Conservation (phyloP, 495 filamentous ascomycete genomes). For the Margaritispora aquatica region DNA sequence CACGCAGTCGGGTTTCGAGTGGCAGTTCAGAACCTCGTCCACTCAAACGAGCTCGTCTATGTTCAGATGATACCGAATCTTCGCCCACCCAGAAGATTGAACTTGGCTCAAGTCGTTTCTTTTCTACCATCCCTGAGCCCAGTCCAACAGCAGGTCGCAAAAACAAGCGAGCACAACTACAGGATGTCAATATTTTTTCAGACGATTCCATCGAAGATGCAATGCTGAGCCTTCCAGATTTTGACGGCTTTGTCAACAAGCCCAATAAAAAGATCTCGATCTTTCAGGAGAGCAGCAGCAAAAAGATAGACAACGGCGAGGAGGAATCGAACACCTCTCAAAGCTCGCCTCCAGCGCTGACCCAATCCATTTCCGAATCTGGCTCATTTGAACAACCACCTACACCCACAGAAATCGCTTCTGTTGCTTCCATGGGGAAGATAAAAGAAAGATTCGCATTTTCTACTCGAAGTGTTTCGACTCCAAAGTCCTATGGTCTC, state of each 20-base stretch:
- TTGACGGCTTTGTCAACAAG: conserved; percentile 10
- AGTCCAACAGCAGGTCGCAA: conserved; percentile 48
- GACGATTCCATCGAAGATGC: conserved; percentile 61
- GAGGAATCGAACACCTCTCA: conserved; percentile 2
- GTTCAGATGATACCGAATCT: conserved; percentile 31
- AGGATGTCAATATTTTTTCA: conserved; percentile 54
- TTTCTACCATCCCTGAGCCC: conserved; percentile 35
- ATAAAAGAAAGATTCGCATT: conserved; percentile 21
- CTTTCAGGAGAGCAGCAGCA: background rate
- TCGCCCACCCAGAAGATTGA: conserved; percentile 27
- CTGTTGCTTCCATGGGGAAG: background rate
- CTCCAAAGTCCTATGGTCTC: background rate
- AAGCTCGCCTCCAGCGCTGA: conserved; percentile 8
- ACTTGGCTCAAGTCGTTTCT: conserved; percentile 52
- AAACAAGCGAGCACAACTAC: conserved; percentile 41
- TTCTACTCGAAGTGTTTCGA: background rate
- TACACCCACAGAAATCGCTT: conserved; percentile 9
- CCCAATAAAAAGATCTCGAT: conserved; percentile 7
- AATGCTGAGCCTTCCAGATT: conserved; percentile 18
- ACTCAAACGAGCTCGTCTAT: conserved; percentile 54
- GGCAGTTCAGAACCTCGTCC: conserved; percentile 41
- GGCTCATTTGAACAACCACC: conserved; percentile 18
- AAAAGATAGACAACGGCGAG: background rate
- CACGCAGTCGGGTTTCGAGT: conserved; percentile 24
- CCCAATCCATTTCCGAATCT: conserved; percentile 8